These are phyloP conservation scores for Funneliformis geosporum DNA, from an alignment of 192 early-diverging fungal genomes.

Conservation along the genomic window DNA sequence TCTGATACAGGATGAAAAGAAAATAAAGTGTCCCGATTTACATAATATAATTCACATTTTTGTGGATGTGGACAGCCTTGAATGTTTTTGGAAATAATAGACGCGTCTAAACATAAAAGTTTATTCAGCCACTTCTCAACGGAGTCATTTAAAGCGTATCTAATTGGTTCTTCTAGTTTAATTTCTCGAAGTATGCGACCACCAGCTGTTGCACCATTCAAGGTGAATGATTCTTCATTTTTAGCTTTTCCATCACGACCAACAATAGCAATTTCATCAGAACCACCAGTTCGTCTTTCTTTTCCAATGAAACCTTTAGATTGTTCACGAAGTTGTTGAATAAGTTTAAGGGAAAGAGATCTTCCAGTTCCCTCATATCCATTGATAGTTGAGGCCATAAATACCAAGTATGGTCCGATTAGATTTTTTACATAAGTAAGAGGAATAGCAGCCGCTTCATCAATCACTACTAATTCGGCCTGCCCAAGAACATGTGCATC, in stretches of 20 bases:
- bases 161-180: conserved; percentile 91
- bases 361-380: conserved; percentile 99
- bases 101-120: conserved; percentile 92
- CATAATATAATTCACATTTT: conserved; percentile 93
- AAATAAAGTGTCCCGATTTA: conserved; percentile 97
- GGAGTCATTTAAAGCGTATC: conserved; percentile 84
- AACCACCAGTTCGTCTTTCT: conserved; percentile 37
- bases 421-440: conserved; percentile 88
- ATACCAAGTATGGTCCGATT: conserved; percentile 93
- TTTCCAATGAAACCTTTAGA: conserved; percentile 68
- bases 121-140: conserved; percentile 96
- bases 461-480: conserved; percentile 97
- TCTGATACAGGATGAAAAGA: conserved; percentile 97
- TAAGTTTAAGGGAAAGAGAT: conserved; percentile 92
- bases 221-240: conserved; percentile 44
- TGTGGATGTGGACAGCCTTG: conserved; percentile 91
- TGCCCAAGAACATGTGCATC: conserved; percentile 91
- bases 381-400: conserved; percentile 99
- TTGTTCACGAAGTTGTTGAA: conserved; percentile 94
- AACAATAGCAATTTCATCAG: conserved; percentile 43
- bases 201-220: conserved; percentile 42
- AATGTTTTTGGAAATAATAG: conserved; percentile 65
- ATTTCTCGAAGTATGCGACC: conserved; percentile 87
- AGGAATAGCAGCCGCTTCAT: conserved; percentile 98
- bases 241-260: conserved; percentile 59